Base-by-base conservation (phyloP, 2,329 filamentous ascomycete species). In the Phyllosticta citriasiana region DNA sequence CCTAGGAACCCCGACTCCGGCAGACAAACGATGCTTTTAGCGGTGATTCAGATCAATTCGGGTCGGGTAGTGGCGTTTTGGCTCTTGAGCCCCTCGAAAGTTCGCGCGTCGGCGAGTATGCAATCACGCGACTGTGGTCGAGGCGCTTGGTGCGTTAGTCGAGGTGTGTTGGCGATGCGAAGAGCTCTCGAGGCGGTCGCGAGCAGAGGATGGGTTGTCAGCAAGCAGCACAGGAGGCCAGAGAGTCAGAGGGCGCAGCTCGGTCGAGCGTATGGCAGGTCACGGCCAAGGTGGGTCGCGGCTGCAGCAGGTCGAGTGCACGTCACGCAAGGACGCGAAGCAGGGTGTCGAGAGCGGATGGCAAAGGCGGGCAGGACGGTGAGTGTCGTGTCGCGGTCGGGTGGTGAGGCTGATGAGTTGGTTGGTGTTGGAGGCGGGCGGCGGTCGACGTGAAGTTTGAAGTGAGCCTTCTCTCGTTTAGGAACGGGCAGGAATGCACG, bases 11-110 rank as follows among this genome's bases (percentile, higher is more conserved):
- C 60, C 60, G 60, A 57, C 55, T 52, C 55, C 52, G 33, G 60
- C 60, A 61, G 35, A 57, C 59, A 27, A 61, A 8, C 51, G 55
- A 35, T 61, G 60, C 55, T 57, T 30, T 57, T 30, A 50, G 60
- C 52, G 55, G 55, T 50, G 59, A 51, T 61, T 61, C 54, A 57
- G 59, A 56, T 19, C 59, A 61, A 57, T 25, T 55, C 52, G 50
- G 60, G 35, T 56, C 19, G 47, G 47, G 53, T 53, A 47, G 55
- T 53, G 53, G 59, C 50, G 54, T 61, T 67, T 71, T 72, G 72
- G 72, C 72, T 72, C 71, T 40, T 63, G 72, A 73, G 72, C 71
- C 72, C 72, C 70, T 73, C 71, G 71, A 68, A 70, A 71, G 68
- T 67, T 67, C 67, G 70, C 68, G 67, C 67, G 63, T 65, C 68